A percentile compares a stretch with the other conserved stretches of the same genome.
Evolutionary conservation across 495 filamentous ascomycete species (phyloP).

Genomic region (Filosporella fistucella): DNA sequence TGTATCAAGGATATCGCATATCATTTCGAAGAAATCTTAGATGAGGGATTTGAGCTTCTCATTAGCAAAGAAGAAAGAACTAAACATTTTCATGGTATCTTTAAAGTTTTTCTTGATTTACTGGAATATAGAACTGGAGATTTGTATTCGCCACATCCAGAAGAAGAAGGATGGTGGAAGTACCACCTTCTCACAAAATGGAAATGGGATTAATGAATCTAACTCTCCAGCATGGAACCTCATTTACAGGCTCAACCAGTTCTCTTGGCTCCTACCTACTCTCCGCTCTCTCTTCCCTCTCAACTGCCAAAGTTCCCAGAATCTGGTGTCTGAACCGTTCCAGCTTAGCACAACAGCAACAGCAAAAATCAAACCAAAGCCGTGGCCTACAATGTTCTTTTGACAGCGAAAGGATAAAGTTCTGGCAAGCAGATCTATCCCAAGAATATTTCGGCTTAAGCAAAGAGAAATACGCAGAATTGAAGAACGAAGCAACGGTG

Average conservation of each 20-base stretch:
- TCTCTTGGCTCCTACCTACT: not conserved
- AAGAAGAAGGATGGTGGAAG: not conserved
- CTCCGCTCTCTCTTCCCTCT: not conserved
- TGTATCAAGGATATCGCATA: constrained; percentile 5
- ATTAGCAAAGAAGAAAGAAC: not conserved
- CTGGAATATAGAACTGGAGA: not conserved
- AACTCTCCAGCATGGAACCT: no score
- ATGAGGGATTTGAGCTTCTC: not conserved
- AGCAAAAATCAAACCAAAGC: not conserved
- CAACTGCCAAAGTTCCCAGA: not conserved
- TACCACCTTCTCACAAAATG: no score
- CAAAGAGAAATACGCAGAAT: not conserved
- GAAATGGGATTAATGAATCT: no score
- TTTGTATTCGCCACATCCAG: not conserved
- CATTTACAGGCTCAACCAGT: not conserved
- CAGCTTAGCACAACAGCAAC: not conserved
- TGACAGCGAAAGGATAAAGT: not conserved
- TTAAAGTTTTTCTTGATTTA: not conserved
- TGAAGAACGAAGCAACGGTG: not conserved
- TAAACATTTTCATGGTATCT: not conserved
- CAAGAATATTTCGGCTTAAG: not conserved
- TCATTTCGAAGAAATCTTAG: constrained; percentile 41
- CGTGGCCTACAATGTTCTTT: not conserved
- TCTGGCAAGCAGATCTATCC: not conserved
- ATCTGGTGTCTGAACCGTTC: not conserved